A percentile compares a stretch with the other conserved stretches of the same genome.
phyloP scores from a whole-genome alignment of 2,329 filamentous ascomycete genomes.

The Gaeumannomyces tritici region DNA sequence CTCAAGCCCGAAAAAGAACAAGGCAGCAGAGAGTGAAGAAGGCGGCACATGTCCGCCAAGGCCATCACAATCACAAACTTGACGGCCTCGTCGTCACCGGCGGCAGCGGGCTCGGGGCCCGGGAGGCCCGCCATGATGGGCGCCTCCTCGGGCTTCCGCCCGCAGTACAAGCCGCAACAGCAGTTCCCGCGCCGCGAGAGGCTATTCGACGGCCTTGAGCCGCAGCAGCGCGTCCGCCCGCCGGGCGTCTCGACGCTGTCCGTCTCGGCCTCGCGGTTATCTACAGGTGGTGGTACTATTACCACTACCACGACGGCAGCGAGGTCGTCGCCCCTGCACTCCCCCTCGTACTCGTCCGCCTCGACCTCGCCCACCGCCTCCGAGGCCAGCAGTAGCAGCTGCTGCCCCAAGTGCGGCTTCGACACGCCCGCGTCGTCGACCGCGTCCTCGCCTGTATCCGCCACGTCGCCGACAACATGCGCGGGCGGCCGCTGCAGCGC shows the following conservation, averaged over 20 bases:
- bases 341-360: background rate
- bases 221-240: too few species aligned
- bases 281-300: too few species aligned
- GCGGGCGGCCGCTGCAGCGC: background rate
- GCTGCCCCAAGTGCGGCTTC: conserved; percentile 11
- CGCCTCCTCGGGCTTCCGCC: background rate
- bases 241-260: background rate
- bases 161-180: background rate
- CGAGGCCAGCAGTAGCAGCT: background rate
- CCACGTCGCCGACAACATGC: too few species aligned
- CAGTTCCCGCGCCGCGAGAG: background rate
- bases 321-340: background rate
- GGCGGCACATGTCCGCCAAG: background rate
- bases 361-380: background rate
- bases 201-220: background rate
- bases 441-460: conserved; percentile 5
- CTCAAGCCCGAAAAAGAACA: background rate
- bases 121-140: background rate
- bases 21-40: background rate
- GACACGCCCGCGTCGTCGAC: background rate
- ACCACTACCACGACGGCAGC: too few species aligned
- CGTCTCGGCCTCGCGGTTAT: background rate
- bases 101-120: background rate
- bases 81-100: background rate
- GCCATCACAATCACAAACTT: background rate